Percentiles rank a stretch among this genome's conserved stretches.
These are phyloP conservation scores for Dictyostelium firmibasis DNA, from an alignment of 78 protist species.

Conservation along the genomic window DNA sequence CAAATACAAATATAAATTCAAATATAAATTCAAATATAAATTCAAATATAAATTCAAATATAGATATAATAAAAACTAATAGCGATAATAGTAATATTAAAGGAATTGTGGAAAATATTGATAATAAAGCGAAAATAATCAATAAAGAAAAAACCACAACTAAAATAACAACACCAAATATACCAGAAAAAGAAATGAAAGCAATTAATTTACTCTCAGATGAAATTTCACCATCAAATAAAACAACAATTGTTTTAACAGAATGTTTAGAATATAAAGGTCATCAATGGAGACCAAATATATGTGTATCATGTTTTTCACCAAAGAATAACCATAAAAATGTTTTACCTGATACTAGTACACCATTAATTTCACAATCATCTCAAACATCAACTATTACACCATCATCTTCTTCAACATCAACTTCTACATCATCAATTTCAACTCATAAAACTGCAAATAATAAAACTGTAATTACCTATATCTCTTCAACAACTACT, in stretches of 20 bases:
- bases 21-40: background rate
- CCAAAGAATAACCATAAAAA: slow-evolving; percentile 40
- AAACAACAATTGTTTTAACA: background rate
- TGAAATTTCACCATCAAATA: background rate
- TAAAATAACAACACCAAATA: background rate
- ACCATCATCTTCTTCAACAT: background rate
- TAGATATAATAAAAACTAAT: too few species aligned
- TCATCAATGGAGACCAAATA: slow-evolving; percentile 59
- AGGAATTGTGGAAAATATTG: background rate
- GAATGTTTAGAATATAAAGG: slow-evolving; percentile 21
- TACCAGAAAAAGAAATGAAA: background rate
- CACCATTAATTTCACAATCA: background rate
- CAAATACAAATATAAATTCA: background rate
- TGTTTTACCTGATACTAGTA: background rate
- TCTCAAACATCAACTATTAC: slow-evolving; percentile 21
- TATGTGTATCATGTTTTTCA: slow-evolving; percentile 36
- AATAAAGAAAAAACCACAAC: background rate
- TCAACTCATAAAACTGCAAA: background rate
- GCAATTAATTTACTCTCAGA: background rate
- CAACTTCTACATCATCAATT: background rate
- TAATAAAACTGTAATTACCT: slow-evolving; percentile 1
- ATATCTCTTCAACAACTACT: slow-evolving; percentile 13
- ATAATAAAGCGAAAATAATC: background rate
- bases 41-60: background rate
- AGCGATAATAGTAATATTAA: background rate